A percentile compares a stretch with the other conserved stretches of the same genome.
Evolutionary conservation across 169 alveolate genomes (phyloP).

Genomic region (Fabrea salina): DNA sequence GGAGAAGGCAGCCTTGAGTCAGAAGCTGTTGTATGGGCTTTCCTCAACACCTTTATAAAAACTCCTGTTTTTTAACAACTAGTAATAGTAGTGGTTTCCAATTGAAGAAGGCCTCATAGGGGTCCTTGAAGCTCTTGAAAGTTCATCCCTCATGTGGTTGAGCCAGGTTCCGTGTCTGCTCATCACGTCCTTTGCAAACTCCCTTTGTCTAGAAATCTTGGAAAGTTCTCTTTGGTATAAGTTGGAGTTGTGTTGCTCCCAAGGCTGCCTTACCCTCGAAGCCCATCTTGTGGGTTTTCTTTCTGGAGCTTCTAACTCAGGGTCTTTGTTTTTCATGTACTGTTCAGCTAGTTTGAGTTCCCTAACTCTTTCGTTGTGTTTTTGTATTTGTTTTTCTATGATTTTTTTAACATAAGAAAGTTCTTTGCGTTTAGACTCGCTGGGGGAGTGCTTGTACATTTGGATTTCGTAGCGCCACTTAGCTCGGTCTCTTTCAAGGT

Average conservation of each 20-base stretch:
- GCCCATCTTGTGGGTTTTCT: not conserved
- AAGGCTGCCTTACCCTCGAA: not conserved
- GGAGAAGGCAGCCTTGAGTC: slow-evolving; percentile 37
- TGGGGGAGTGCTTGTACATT: not conserved
- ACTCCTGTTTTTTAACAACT: too few species aligned
- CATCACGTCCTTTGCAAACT: not conserved
- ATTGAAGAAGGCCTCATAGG: too few species aligned
- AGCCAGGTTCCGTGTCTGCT: slow-evolving; percentile 19
- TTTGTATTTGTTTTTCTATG: not conserved
- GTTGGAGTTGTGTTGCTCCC: not conserved
- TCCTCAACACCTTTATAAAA: not conserved
- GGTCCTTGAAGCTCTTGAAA: not conserved
- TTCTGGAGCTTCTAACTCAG: slow-evolving; percentile 3
- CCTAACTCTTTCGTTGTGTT: slow-evolving; percentile 2
- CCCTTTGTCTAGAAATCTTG: not conserved
- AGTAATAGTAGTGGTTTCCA: too few species aligned
- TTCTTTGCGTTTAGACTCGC: not conserved
- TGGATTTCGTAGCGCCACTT: slow-evolving; percentile 3
- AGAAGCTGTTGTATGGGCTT: slow-evolving; percentile 15
- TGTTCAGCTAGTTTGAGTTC: slow-evolving; percentile 23
- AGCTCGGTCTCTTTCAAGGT: not conserved
- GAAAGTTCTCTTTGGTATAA: not conserved
- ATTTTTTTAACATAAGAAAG: not conserved
- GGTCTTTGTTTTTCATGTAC: not conserved
- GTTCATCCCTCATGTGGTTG: slow-evolving; percentile 15